Conservation (phyloP, 495 filamentous ascomycete species). For the Penicillium psychrofluorescens region DNA sequence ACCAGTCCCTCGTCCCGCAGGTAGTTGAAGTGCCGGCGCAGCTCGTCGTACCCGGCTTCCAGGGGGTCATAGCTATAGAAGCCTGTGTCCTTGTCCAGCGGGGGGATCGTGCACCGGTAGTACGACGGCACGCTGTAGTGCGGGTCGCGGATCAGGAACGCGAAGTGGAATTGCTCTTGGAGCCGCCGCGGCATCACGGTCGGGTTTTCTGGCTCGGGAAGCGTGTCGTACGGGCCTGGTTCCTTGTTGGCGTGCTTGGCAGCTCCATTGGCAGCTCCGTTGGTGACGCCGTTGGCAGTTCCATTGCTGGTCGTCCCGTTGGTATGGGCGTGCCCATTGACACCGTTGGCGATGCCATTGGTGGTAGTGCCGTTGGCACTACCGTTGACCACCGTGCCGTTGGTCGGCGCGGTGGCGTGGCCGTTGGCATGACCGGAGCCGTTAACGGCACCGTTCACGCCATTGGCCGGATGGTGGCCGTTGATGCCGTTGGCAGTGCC, state of each 20-base stretch:
- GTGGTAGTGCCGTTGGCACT: slow-evolving; percentile 6
- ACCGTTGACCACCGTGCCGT: slow-evolving; percentile 10
- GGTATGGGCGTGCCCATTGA: not conserved
- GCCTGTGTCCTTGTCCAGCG: slow-evolving; percentile 69
- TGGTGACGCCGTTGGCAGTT: not conserved
- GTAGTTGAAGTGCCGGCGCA: slow-evolving; percentile 80
- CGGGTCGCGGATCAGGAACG: slow-evolving; percentile 96
- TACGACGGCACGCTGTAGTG: slow-evolving; percentile 80
- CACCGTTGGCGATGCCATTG: slow-evolving; percentile 4
- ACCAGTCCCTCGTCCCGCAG: slow-evolving; percentile 54
- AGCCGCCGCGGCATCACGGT: slow-evolving; percentile 69
- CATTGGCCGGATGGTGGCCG: slow-evolving; percentile 14
- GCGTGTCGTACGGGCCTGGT: slow-evolving; percentile 52
- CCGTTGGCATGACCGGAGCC: slow-evolving; percentile 22
- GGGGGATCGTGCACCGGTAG: slow-evolving; percentile 92
- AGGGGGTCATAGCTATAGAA: slow-evolving; percentile 78
- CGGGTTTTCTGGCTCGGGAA: slow-evolving; percentile 60
- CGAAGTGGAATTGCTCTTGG: slow-evolving; percentile 75
- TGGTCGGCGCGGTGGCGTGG: slow-evolving; percentile 11
- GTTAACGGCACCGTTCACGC: slow-evolving; percentile 16
- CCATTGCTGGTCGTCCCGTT: slow-evolving; percentile 11
- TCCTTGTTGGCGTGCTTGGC: slow-evolving; percentile 17
- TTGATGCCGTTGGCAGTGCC: slow-evolving; percentile 36
- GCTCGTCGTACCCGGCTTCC: slow-evolving; percentile 86
- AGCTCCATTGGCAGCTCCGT: slow-evolving; percentile 9